Conservation (phyloP, 1,284 basidiomycete genomes). For the Neotropicomus parvogracilis region DNA sequence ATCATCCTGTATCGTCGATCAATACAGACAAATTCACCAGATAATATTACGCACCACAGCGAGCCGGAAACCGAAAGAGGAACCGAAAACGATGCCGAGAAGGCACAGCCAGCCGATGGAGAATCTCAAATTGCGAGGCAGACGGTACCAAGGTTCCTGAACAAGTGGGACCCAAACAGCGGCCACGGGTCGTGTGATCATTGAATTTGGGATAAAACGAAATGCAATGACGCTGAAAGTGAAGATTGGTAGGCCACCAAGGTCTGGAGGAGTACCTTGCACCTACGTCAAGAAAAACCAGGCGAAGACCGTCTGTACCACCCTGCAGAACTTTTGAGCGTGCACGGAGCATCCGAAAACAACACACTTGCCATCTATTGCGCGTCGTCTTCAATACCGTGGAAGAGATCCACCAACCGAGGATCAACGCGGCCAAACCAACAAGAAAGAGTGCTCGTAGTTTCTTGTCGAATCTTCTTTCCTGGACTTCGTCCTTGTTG, state of each 20-base stretch:
- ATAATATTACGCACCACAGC: slow-evolving; percentile 42
- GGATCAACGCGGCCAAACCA: slow-evolving; percentile 54
- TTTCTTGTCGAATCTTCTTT: slow-evolving; percentile 23
- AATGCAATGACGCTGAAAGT: slow-evolving; percentile 67
- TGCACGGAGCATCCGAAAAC: slow-evolving; percentile 1
- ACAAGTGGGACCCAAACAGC: slow-evolving; percentile 65
- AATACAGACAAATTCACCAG: slow-evolving; percentile 5
- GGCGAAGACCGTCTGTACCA: slow-evolving; percentile 74
- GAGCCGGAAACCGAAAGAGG: slow-evolving; percentile 75
- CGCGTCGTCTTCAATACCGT: slow-evolving; percentile 65
- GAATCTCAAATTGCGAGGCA: slow-evolving; percentile 57
- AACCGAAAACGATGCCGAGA: slow-evolving; percentile 73
- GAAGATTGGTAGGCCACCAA: neutral
- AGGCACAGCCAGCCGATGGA: slow-evolving; percentile 71
- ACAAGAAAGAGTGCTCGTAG: slow-evolving; percentile 45
- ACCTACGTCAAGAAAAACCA: slow-evolving; percentile 74
- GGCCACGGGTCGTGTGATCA: slow-evolving; percentile 61
- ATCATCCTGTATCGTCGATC: slow-evolving; percentile 45
- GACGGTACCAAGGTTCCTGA: slow-evolving; percentile 63
- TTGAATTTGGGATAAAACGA: slow-evolving; percentile 69
- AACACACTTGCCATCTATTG: slow-evolving; percentile 56
- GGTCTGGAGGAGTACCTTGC: neutral
- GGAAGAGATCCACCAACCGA: slow-evolving; percentile 80
- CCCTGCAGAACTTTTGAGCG: slow-evolving; percentile 39
- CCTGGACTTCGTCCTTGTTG: slow-evolving; percentile 22